These are phyloP conservation scores for Cubamyces sp. DNA, from an alignment of 768 basidiomycete species.

Conservation along the genomic window DNA sequence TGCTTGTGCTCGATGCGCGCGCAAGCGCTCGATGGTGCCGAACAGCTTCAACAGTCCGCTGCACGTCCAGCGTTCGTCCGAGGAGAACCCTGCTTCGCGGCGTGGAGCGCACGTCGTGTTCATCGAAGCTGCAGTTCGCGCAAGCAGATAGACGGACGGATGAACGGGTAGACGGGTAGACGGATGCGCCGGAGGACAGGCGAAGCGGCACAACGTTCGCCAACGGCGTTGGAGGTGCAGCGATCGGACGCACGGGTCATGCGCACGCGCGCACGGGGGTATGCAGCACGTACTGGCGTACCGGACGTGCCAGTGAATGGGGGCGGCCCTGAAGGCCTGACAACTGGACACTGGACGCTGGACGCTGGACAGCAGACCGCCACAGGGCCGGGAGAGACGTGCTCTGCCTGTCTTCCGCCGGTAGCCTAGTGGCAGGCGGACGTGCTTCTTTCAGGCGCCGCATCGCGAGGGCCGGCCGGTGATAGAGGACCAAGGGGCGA, in stretches of 20 bases:
- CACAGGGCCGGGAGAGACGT: neutral
- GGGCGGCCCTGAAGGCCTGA: neutral
- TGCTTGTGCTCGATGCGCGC: neutral
- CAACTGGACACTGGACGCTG: neutral
- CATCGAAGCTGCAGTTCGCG: slow-evolving; percentile 4
- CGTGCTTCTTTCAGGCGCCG: no score
- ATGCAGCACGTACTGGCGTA: neutral
- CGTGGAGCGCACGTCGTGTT: neutral
- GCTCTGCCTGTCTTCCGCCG: no score
- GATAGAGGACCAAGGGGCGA: no score
- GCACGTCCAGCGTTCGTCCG: slow-evolving; percentile 2
- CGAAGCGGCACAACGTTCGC: no score
- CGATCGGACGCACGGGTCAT: no score
- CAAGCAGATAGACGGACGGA: neutral
- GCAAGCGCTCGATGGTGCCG: slow-evolving; percentile 10
- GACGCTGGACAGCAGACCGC: neutral
- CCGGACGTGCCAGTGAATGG: no score
- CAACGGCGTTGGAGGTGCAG: no score
- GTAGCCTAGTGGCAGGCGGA: no score
- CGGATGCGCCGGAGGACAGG: no score
- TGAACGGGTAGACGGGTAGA: no score
- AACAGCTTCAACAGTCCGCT: slow-evolving; percentile 16
- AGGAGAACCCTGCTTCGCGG: slow-evolving; percentile 4
- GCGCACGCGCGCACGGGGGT: no score
- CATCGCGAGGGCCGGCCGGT: no score